phyloP scores from a whole-genome alignment of 805 yeast genomes.

The Myxozyma neotropica region DNA sequence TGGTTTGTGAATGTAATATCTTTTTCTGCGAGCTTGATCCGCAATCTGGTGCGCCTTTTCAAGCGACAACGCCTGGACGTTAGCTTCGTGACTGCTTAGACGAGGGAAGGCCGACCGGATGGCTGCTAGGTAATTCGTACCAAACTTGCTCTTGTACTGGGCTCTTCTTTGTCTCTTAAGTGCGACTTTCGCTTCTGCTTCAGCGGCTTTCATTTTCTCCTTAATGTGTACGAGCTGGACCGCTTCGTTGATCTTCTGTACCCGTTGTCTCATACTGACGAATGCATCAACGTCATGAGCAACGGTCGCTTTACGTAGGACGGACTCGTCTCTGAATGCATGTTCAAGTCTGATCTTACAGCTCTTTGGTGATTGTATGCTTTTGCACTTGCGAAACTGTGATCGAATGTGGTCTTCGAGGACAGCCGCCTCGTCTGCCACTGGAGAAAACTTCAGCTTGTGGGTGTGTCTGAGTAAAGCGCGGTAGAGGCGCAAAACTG shows the following conservation, averaged over 20 bases:
- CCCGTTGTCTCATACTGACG: background rate
- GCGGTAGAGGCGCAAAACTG: conserved; percentile 20
- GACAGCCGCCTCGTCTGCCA: background rate
- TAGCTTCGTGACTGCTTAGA: background rate
- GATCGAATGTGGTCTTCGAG: background rate
- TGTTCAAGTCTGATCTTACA: background rate
- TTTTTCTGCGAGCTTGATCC: background rate
- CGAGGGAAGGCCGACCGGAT: background rate
- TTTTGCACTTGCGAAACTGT: conserved; percentile 1
- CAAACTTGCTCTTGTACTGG: background rate
- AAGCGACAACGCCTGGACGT: background rate
- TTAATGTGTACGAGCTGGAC: background rate
- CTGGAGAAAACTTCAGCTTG: background rate
- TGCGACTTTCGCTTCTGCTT: background rate
- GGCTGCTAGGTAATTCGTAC: background rate
- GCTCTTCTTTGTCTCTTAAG: background rate
- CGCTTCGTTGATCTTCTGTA: background rate
- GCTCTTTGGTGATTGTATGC: background rate
- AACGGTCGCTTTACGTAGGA: conserved; percentile 3
- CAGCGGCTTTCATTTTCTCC: background rate
- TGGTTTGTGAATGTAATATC: conserved; percentile 2
- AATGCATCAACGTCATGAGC: background rate
- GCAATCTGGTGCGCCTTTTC: background rate
- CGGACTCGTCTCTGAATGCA: background rate
- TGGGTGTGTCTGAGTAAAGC: conserved; percentile 14